phyloP scores from a whole-genome alignment of 2,329 filamentous ascomycete genomes.

The Exophiala aquamarina region DNA sequence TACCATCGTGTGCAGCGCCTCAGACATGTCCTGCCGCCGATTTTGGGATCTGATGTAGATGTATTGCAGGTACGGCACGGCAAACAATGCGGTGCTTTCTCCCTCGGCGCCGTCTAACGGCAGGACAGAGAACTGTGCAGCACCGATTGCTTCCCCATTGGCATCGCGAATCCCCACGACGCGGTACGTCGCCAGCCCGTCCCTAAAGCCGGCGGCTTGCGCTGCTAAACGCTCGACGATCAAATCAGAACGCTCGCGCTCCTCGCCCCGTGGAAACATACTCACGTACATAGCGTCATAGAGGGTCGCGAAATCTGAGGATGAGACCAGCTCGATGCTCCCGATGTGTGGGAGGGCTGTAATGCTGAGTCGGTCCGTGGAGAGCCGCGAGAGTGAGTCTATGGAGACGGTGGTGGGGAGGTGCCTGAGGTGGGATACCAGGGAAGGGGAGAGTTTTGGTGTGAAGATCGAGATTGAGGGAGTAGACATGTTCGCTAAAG shows the following conservation, averaged over 20 bases:
- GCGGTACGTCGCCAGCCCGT: constrained; percentile 20
- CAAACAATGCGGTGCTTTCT: constrained; percentile 1
- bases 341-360: constrained; percentile 7
- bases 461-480: not conserved
- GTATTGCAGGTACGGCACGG: constrained; percentile 27
- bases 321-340: constrained; percentile 23
- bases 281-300: constrained; percentile 23
- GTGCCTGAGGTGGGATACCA: not conserved
- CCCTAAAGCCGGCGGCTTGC: constrained; percentile 14
- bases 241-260: constrained; percentile 24
- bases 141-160: constrained; percentile 22
- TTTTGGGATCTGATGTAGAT: constrained; percentile 24
- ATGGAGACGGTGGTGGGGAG: not conserved
- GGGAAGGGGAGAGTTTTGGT: not conserved
- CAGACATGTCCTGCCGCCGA: constrained; percentile 27
- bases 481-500: not conserved
- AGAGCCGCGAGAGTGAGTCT: not conserved
- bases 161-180: constrained; percentile 24
- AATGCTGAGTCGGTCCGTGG: not conserved
- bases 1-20: constrained; percentile 26
- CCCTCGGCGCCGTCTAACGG: not conserved
- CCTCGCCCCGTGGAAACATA: constrained; percentile 21
- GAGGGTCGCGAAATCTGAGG: constrained; percentile 17
- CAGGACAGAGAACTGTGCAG: constrained; percentile 27
- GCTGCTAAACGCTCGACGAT: constrained; percentile 24